Evolutionary conservation across 768 basidiomycete species (phyloP).

Genomic region (Trametes maxima): DNA sequence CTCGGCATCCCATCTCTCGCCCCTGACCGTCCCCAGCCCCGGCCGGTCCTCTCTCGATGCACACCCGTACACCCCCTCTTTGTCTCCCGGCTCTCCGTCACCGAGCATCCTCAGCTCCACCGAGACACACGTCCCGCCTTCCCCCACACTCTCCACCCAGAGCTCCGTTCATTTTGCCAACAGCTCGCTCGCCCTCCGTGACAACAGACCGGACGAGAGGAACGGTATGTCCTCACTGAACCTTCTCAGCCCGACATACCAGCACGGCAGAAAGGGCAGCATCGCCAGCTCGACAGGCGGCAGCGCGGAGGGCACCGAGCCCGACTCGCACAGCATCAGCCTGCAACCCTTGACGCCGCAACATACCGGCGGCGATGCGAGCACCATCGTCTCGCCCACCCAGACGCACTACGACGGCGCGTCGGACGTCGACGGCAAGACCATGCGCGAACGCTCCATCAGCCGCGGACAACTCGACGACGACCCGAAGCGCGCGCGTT

Average conservation of each 20-base stretch:
- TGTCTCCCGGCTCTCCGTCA: conserved; percentile 30
- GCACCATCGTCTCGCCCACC: conserved; percentile 40
- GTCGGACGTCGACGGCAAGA: conserved; percentile 30
- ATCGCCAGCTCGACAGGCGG: conserved; percentile 55
- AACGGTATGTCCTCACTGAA: conserved; percentile 54
- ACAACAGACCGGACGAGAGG: conserved; percentile 65
- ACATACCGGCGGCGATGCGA: conserved; percentile 39
- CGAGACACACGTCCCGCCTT: conserved; percentile 58
- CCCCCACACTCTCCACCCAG: conserved; percentile 68
- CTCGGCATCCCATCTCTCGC: conserved; percentile 14
- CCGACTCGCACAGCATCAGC: conserved; percentile 30
- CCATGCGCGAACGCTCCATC: conserved; percentile 23
- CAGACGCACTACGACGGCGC: conserved; percentile 42
- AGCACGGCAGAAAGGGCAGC: conserved; percentile 59
- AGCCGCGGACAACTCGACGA: conserved; percentile 19
- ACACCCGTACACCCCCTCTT: conserved; percentile 16
- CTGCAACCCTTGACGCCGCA: conserved; percentile 30
- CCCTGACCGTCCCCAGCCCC: conserved; percentile 18
- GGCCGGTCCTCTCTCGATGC: conserved; percentile 27
- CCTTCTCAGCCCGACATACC: conserved; percentile 45
- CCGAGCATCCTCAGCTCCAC: conserved; percentile 41
- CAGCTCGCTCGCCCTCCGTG: conserved; percentile 59
- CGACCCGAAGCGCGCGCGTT: neutral
- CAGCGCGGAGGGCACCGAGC: conserved; percentile 49
- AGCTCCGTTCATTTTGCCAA: conserved; percentile 56